Conservation (phyloP, 1,139 yeast species). For the Wickerhamiella infanticola region DNA sequence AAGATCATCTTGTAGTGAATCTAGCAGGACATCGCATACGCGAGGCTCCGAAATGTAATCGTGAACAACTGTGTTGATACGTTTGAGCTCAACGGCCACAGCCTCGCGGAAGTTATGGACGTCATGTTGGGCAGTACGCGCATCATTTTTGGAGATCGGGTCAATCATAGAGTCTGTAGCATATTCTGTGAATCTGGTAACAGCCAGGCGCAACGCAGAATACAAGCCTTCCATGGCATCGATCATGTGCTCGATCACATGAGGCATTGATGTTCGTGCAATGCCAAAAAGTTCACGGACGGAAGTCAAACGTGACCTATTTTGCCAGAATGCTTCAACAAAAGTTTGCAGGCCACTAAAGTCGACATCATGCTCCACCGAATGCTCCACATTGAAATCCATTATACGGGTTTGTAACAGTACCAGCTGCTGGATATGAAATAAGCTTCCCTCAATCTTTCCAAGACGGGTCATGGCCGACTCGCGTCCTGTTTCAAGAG, state of each 20-base stretch:
- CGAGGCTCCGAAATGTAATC: constrained; percentile 32
- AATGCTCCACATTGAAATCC: constrained; percentile 66
- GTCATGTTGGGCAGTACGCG: constrained; percentile 19
- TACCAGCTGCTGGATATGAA: constrained; percentile 56
- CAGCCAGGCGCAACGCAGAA: constrained; percentile 52
- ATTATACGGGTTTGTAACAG: constrained; percentile 55
- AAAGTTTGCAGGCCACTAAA: constrained; percentile 52
- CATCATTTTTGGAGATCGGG: constrained; percentile 21
- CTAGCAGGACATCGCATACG: constrained; percentile 35
- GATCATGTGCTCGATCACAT: constrained; percentile 68
- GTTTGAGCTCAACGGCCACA: constrained; percentile 38
- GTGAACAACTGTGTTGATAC: constrained; percentile 36
- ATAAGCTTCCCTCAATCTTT: constrained; percentile 45
- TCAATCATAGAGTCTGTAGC: constrained; percentile 23
- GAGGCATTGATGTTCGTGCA: constrained; percentile 61
- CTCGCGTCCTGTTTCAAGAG: constrained; percentile 38
- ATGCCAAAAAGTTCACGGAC: constrained; percentile 37
- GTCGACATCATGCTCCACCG: constrained; percentile 60
- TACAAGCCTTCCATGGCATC: constrained; percentile 74
- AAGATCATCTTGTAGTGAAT: constrained; percentile 44
- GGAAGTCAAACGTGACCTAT: constrained; percentile 17
- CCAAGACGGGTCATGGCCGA: constrained; percentile 29
- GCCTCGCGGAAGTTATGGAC: constrained; percentile 33
- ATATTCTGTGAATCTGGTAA: constrained; percentile 44
- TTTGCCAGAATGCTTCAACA: constrained; percentile 30